Evolutionary conservation across 208 protist genomes (phyloP).

Genomic region (Leishmania aethiopica): DNA sequence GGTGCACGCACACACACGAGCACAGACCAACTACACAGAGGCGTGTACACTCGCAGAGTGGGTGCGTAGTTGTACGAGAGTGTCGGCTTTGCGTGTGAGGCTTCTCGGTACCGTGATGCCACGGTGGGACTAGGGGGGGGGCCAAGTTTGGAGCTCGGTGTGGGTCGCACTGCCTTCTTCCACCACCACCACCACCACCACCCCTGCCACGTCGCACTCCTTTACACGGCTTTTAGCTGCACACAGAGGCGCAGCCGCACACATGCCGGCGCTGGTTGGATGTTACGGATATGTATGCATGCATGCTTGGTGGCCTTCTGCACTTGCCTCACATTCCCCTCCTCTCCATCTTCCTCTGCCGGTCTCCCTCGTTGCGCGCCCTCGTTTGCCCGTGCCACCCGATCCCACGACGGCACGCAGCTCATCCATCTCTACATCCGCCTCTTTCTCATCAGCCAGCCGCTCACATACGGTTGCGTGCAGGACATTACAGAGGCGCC

Average conservation of each 20-base stretch:
- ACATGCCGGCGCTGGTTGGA: background rate
- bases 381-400: background rate
- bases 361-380: background rate
- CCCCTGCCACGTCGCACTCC: background rate
- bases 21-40: background rate
- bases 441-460: background rate
- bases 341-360: background rate
- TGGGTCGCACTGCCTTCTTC: background rate
- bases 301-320: background rate
- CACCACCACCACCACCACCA: background rate
- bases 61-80: background rate
- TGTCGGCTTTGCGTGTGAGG: background rate
- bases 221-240: background rate
- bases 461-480: background rate
- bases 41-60: background rate
- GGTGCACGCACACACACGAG: background rate
- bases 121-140: background rate
- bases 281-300: background rate
- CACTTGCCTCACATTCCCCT: background rate
- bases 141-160: background rate
- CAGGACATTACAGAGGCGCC: background rate
- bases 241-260: background rate
- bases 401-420: background rate
- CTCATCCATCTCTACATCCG: background rate
- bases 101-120: background rate